Percentiles rank a stretch among this genome's conserved stretches.
These are phyloP conservation scores for Epichloe amarillans DNA, from an alignment of 2,329 filamentous ascomycete genomes.

Conservation along the genomic window DNA sequence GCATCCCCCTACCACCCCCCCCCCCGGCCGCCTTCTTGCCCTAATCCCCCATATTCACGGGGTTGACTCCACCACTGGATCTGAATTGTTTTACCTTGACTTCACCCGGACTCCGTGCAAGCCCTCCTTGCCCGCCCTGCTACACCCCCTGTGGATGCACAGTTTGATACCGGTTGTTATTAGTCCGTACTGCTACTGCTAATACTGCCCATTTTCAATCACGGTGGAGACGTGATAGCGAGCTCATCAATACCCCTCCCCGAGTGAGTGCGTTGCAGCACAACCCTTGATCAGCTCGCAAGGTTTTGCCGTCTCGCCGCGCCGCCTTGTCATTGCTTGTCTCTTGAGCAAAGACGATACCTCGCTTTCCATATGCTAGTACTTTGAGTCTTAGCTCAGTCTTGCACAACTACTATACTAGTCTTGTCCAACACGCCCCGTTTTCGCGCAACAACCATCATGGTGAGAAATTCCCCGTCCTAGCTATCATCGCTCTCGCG, in stretches of 20 bases:
- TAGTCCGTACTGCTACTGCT: background rate
- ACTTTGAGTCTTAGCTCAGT: conserved; percentile 21
- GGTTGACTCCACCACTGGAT: conserved; percentile 2
- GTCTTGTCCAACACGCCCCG: conserved; percentile 24
- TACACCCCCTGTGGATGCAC: conserved; percentile 7
- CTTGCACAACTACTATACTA: conserved; percentile 12
- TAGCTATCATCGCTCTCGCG: conserved; percentile 19
- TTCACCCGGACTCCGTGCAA: background rate
- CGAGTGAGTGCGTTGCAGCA: conserved; percentile 12
- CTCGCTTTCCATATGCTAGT: conserved; percentile 22
- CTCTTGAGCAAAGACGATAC: conserved; percentile 22
- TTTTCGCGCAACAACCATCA: conserved; percentile 27
- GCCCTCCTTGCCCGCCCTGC: conserved; percentile 1
- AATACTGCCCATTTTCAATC: conserved; percentile 11
- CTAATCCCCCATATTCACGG: background rate
- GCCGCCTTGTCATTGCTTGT: conserved; percentile 18
- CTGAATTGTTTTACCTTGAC: conserved; percentile 9
- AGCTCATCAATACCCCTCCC: conserved; percentile 17
- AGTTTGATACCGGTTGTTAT: conserved; percentile 2
- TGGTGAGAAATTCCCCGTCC: conserved; percentile 32
- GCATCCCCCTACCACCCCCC: conserved; percentile 9
- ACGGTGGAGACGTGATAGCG: conserved; percentile 21
- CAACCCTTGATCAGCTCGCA: conserved; percentile 8
- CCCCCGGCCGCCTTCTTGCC: conserved; percentile 9
- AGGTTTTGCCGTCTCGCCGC: conserved; percentile 8